Base-by-base conservation (phyloP, 108 stramenopile species). In the Mayamaea pseudoterrestris region DNA sequence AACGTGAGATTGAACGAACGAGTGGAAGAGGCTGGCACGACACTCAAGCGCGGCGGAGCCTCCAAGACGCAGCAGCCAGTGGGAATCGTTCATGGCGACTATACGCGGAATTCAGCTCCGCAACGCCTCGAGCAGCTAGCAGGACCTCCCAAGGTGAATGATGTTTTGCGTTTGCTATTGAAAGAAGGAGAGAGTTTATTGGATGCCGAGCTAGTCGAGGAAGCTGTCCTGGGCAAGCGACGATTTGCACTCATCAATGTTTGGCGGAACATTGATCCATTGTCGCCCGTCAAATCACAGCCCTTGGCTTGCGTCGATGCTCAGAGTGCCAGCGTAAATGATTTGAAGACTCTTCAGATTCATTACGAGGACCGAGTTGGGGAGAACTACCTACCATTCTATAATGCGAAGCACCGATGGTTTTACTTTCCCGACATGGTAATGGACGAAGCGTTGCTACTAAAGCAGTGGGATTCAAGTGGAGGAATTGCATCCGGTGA, bases 271-370 rank as follows among this genome's bases (percentile, higher is more conserved):
- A 69, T 79, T 13, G 49, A 74, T 35, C 45, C 58, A 6, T 41
- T 59, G 26, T 11, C 21, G n/a, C 66, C 77, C 16, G 73, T 75
- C 7, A 55, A 47, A 44, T 43, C 68, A 18, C 36, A 14, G 11
- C 78, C 73, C 11, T 44, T 78, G 46, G 78, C 78, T 29, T 73
- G 73, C 28, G 47, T 73, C 3, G 73, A 79, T 60, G 70, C 78
- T 1, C 28, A 35, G 14, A 44, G 55, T 6, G 37, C 42, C 5
- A n/a, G 20, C 1, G 23, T 46, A 26, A 50, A 57, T n/a, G 57
- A 74, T 30, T 50, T 68, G 21, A 28, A 67, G 12, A 64, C 58
- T 9, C 62, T 79, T 32, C 58, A 57, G 36, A 79, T 79, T 49
- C 66, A 73, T 49, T 74, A 74, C 27, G 29, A 30, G 2, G 77